Evolutionary conservation across 371 early-diverging fungal genomes (phyloP), one percentile per base, ranked within the genome.

Genomic region (Mortierella sp.): DNA sequence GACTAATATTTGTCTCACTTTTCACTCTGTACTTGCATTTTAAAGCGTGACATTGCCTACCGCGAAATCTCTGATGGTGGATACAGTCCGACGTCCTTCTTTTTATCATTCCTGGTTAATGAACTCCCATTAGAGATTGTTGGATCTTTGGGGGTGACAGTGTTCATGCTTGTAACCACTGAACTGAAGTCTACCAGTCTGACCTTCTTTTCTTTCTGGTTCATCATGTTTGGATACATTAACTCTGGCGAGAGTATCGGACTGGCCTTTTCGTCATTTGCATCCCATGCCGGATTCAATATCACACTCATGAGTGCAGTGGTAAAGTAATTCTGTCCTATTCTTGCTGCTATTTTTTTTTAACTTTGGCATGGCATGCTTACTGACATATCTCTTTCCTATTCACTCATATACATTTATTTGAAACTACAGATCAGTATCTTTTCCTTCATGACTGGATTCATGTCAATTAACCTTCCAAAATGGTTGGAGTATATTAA

Each of bases 381-480:
- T 23, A 22, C 5, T 40, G 28, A 19, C 29, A 1, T 9, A 7
- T 57, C 32, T 19, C 19, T 22, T 61, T 45, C 42, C 0, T 40
- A 13, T 23, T 58, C 15, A 34, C 34, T 37, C 19, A 60, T 23
- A 23, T 7, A 34, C 29, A 23, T 28, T 62, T n/a, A n/a, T 17
- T 35, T 47, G 32, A 0, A 12, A 7, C 31, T 43, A 57, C 49
- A 78, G 78, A 73, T 79, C 60, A 73, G 74, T 31, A 66, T 79
- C 28, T 79, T 79, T 32, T 79, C 79, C 10, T 79, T 73, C 40
- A 79, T 79, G 79, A 79, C 79, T 2, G 79, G 79, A 23, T 79
- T 79, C 64, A 35, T 79, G 67, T 79, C 79, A 0, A 56, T 68
- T 2, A 73, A 64, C 15, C 62, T 79, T 2, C 79, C 79, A 2